A percentile compares a stretch with the other conserved stretches of the same genome.
phyloP scores from a whole-genome alignment of 2,329 filamentous ascomycete species.

The Sclerotinia nivalis region DNA sequence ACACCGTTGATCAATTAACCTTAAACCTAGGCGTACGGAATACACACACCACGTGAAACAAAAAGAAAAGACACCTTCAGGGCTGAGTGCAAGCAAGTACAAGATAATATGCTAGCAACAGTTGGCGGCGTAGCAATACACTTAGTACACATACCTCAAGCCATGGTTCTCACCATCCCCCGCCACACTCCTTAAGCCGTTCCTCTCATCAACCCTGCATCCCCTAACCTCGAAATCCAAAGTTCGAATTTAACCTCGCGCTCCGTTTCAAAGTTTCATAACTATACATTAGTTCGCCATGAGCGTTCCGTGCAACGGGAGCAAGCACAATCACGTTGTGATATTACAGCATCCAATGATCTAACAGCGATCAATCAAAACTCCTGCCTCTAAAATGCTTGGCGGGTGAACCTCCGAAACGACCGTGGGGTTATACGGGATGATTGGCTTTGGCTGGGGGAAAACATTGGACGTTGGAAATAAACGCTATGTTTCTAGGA shows the following conservation, averaged over 20 bases:
- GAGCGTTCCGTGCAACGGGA: not conserved
- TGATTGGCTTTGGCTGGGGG: conserved; percentile 1
- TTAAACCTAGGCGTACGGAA: not conserved
- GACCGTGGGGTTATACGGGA: not conserved
- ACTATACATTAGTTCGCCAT: not conserved
- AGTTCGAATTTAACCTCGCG: not conserved
- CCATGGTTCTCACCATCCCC: not conserved
- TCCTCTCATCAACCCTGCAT: not conserved
- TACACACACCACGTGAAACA: too few relatives aligned
- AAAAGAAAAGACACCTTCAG: not conserved
- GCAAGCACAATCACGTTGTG: not conserved
- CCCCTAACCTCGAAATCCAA: not conserved
- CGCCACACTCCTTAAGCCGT: not conserved
- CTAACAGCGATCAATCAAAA: not conserved
- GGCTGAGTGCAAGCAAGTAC: not conserved
- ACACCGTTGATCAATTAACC: conserved; percentile 3
- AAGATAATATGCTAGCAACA: not conserved
- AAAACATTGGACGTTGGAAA: not conserved
- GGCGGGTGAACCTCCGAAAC: not conserved
- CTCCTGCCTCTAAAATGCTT: not conserved
- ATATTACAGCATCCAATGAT: not conserved
- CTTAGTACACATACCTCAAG: not conserved
- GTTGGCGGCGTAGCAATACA: conserved; percentile 14
- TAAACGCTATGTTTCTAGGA: not conserved
- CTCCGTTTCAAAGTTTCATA: conserved; percentile 1